A percentile compares a stretch with the other conserved stretches of the same genome.
Evolutionary conservation across 164 flowering plant species (phyloP).

Genomic region (Aristolochia californica): DNA sequence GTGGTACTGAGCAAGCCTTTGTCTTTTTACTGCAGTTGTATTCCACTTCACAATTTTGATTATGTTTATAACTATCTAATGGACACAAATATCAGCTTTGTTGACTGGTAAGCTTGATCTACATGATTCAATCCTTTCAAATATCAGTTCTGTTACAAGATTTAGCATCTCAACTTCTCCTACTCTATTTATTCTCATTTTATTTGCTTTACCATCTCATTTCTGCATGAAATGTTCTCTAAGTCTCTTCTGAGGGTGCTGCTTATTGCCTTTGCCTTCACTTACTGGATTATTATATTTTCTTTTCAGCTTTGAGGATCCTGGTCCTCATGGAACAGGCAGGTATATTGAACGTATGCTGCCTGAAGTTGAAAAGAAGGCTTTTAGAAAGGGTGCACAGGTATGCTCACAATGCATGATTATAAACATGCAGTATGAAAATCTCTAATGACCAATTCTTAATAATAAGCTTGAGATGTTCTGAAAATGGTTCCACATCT

Average conservation of each 20-base stretch:
- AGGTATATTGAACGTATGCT: conserved; percentile 85
- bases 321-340: conserved; percentile 94
- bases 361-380: conserved; percentile 77
- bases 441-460: no score
- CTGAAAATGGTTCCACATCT: not conserved
- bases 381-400: conserved; percentile 96
- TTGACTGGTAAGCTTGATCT: conserved; percentile 58
- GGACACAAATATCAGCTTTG: conserved; percentile 77
- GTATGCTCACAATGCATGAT: conserved; percentile 22
- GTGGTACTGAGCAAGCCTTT: not conserved
- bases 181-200: not conserved
- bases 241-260: no score
- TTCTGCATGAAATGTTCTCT: no score
- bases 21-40: conserved; percentile 59
- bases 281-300: not conserved
- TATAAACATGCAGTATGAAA: not conserved
- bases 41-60: conserved; percentile 77
- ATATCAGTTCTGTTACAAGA: not conserved
- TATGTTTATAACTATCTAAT: conserved; percentile 82
- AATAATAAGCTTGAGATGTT: not conserved
- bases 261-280: no score
- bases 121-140: conserved; percentile 1
- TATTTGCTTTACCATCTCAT: not conserved
- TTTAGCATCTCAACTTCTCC: not conserved
- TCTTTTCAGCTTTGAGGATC: conserved; percentile 73